Percentiles rank a stretch among this genome's conserved stretches.
Evolutionary conservation across 2,329 filamentous ascomycete species (phyloP).

Genomic region (Fusarium goolgardi): DNA sequence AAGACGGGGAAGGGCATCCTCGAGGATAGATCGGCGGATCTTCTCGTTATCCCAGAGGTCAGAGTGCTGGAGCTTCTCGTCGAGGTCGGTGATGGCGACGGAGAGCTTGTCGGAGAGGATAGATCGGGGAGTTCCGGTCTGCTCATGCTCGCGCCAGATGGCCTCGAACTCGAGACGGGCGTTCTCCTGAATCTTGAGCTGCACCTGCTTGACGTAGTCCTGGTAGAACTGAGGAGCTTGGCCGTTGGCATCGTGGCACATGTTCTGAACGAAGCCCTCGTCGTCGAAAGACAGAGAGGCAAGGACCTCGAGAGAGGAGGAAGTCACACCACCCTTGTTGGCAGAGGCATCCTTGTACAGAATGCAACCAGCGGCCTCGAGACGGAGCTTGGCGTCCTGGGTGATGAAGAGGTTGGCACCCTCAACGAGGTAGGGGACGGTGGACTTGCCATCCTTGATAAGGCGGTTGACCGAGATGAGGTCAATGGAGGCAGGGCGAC

Average conservation of each 20-base stretch:
- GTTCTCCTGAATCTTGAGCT: constrained; percentile 90
- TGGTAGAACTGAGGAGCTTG: constrained; percentile 90
- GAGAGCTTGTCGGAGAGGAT: constrained; percentile 93
- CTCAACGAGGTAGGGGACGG: constrained; percentile 95
- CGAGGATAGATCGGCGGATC: constrained; percentile 81
- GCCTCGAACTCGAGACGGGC: constrained; percentile 96
- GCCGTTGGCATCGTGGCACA: constrained; percentile 83
- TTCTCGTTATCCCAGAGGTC: constrained; percentile 88
- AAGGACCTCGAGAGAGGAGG: constrained; percentile 94
- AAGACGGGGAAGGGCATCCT: constrained; percentile 86
- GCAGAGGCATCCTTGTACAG: constrained; percentile 98
- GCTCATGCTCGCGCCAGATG: constrained; percentile 93
- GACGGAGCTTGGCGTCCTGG: constrained; percentile 93
- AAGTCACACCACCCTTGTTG: constrained; percentile 98
- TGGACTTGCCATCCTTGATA: constrained; percentile 88
- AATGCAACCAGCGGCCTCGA: constrained; percentile 94
- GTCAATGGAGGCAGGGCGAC: constrained; percentile 96
- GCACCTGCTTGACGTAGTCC: constrained; percentile 90
- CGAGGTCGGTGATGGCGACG: constrained; percentile 92
- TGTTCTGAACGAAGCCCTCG: constrained; percentile 85
- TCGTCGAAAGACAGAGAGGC: constrained; percentile 96
- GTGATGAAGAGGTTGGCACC: constrained; percentile 99
- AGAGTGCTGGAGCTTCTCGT: constrained; percentile 94
- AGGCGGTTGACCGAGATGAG: constrained; percentile 86
- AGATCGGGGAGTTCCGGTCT: constrained; percentile 81